phyloP scores from a whole-genome alignment of 768 basidiomycete species.

The Naganishia vishniacii region DNA sequence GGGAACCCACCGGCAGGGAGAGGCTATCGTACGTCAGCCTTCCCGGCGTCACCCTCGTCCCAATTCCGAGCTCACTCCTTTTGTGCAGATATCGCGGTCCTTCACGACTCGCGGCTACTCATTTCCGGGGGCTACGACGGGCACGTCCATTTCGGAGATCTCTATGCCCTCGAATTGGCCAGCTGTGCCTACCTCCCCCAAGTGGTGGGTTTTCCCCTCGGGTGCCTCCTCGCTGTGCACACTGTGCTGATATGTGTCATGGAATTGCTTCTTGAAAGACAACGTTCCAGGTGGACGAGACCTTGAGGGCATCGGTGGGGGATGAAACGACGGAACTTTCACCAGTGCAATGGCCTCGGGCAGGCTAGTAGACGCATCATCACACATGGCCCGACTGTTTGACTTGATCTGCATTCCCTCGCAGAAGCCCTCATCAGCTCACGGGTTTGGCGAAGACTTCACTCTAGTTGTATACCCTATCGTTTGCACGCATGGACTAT shows the following conservation, averaged over 20 bases:
- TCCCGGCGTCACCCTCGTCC: not conserved
- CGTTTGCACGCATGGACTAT: too few relatives aligned
- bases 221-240: not conserved
- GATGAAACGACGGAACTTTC: too few relatives aligned
- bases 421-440: too few relatives aligned
- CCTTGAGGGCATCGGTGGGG: too few relatives aligned
- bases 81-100: constrained; percentile 60
- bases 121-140: constrained; percentile 73
- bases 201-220: constrained; percentile 49
- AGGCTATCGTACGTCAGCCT: constrained; percentile 56
- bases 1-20: constrained; percentile 68
- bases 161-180: constrained; percentile 76
- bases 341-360: too few relatives aligned
- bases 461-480: too few relatives aligned
- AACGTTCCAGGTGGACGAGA: constrained; percentile 13
- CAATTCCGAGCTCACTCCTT: not conserved
- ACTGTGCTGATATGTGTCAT: not conserved
- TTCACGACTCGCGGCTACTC: constrained; percentile 79
- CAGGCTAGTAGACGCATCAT: too few relatives aligned
- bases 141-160: constrained; percentile 66
- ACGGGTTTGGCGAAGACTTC: too few relatives aligned
- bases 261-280: not conserved
- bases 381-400: too few relatives aligned
- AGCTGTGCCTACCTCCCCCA: constrained; percentile 84
- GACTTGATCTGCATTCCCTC: too few relatives aligned